Conservation (phyloP, 1,284 basidiomycete species). For the Rhodotorula sp. region DNA sequence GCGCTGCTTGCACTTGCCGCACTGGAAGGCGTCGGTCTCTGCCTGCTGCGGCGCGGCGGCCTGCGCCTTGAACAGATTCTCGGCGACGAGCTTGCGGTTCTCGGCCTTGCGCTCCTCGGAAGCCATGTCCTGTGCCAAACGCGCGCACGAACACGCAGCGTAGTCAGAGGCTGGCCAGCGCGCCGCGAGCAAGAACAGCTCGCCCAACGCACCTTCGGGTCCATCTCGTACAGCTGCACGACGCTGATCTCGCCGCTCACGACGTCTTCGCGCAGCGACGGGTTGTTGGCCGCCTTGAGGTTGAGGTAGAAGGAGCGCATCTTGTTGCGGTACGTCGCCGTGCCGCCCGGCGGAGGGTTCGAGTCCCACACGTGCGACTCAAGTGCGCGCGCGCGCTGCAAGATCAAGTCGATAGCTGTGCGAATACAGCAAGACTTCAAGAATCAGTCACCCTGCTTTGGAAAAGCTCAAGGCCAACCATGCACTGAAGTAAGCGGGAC, state of each 20-base stretch:
- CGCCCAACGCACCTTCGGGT: slow-evolving; percentile 25
- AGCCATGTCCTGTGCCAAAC: slow-evolving; percentile 79
- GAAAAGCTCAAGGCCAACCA: slow-evolving; percentile 15
- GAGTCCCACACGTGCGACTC: slow-evolving; percentile 34
- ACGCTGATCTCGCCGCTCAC: slow-evolving; percentile 81
- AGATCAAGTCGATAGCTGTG: slow-evolving; percentile 36
- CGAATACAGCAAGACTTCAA: no score
- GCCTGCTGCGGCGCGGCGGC: slow-evolving; percentile 79
- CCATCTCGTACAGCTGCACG: slow-evolving; percentile 58
- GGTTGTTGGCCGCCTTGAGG: slow-evolving; percentile 94
- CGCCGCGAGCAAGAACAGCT: slow-evolving; percentile 76
- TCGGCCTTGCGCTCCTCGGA: slow-evolving; percentile 84
- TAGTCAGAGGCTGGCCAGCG: background rate
- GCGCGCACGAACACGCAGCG: background rate
- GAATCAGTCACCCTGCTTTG: background rate
- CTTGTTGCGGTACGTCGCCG: slow-evolving; percentile 70
- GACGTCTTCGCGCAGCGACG: slow-evolving; percentile 77
- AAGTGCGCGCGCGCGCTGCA: slow-evolving; percentile 24
- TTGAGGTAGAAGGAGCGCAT: slow-evolving; percentile 89
- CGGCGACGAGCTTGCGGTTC: slow-evolving; percentile 76
- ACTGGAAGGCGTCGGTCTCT: slow-evolving; percentile 98
- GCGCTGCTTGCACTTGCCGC: slow-evolving; percentile 76
- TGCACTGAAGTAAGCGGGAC: slow-evolving; percentile 50
- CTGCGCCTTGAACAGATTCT: slow-evolving; percentile 89
- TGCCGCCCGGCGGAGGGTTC: slow-evolving; percentile 23